A percentile compares a stretch with the other conserved stretches of the same genome.
phyloP scores from a whole-genome alignment of 164 flowering plant genomes.

The Magnolia changhungtana region DNA sequence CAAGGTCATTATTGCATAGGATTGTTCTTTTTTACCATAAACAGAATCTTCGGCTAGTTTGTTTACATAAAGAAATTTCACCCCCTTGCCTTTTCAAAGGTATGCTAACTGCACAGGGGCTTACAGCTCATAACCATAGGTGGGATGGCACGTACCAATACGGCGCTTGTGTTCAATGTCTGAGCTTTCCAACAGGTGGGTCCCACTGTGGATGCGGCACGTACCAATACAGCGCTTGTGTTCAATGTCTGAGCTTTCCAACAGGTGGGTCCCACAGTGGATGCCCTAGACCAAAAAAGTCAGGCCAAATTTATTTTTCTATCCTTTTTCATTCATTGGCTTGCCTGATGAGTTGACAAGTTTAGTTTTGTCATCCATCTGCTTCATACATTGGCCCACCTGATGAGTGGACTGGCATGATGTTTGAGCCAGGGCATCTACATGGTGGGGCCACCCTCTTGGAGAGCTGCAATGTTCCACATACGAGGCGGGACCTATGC shows the following conservation, averaged over 20 bases:
- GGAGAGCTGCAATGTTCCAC: neutral
- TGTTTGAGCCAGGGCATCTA: too few relatives aligned
- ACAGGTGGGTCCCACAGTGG: neutral
- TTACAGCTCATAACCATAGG: neutral
- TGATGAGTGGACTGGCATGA: neutral
- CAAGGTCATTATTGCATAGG: neutral
- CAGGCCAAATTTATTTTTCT: neutral
- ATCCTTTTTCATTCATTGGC: neutral
- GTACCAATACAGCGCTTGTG: too few relatives aligned
- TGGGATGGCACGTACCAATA: neutral
- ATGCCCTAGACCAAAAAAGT: neutral
- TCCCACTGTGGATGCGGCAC: too few relatives aligned
- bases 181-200: neutral
- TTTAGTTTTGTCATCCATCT: neutral
- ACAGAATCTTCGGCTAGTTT: neutral
- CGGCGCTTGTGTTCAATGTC: too few relatives aligned
- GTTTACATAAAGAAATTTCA: neutral
- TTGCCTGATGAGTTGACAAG: neutral
- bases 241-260: too few relatives aligned
- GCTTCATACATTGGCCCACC: neutral
- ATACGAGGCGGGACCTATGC: neutral
- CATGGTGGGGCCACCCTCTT: neutral
- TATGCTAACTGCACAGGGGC: too few relatives aligned
- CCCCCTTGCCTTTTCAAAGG: neutral
- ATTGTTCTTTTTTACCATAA: neutral